phyloP scores from a whole-genome alignment of 2,329 filamentous ascomycete genomes.

The Claviceps capensis region DNA sequence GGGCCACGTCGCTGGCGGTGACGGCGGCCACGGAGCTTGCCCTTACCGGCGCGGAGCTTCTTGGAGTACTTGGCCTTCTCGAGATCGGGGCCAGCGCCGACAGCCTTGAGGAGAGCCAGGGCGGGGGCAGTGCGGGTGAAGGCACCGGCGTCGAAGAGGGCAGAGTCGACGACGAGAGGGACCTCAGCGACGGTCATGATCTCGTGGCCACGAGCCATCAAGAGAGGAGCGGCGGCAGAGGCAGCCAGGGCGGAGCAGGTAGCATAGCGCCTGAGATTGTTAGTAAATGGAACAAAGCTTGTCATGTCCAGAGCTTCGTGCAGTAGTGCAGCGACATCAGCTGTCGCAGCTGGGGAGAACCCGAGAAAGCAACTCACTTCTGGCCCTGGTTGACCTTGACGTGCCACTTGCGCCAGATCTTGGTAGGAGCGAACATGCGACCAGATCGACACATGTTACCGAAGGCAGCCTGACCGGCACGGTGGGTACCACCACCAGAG shows the following conservation, averaged over 20 bases:
- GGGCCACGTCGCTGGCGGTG: constrained; percentile 96
- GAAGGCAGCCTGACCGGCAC: constrained; percentile 98
- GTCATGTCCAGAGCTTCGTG: too few relatives aligned
- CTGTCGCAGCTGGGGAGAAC: background rate
- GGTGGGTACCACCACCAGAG: constrained; percentile 99
- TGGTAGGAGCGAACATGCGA: constrained; percentile 99
- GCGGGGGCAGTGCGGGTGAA: constrained; percentile 83
- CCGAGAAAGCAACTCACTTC: constrained; percentile 48
- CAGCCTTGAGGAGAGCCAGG: constrained; percentile 72
- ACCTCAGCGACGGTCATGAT: constrained; percentile 88
- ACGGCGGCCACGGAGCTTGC: constrained; percentile 93
- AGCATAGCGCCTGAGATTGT: constrained; percentile 66
- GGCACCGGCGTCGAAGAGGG: constrained; percentile 66
- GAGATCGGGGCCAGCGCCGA: constrained; percentile 81
- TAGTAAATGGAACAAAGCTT: background rate
- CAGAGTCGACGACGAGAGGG: constrained; percentile 88
- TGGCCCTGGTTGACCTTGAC: constrained; percentile 99
- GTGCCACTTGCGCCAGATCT: constrained; percentile 99
- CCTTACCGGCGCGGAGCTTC: constrained; percentile 97
- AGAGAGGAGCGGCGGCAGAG: constrained; percentile 85
- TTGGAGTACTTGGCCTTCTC: constrained; percentile 93
- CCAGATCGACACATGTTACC: constrained; percentile 99
- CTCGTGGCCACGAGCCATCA: constrained; percentile 94
- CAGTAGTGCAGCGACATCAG: too few relatives aligned
- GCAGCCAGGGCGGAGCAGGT: constrained; percentile 94